Percentiles rank a stretch among this genome's conserved stretches.
phyloP scores from a whole-genome alignment of 305 asterid genomes.

The Lippia alba region DNA sequence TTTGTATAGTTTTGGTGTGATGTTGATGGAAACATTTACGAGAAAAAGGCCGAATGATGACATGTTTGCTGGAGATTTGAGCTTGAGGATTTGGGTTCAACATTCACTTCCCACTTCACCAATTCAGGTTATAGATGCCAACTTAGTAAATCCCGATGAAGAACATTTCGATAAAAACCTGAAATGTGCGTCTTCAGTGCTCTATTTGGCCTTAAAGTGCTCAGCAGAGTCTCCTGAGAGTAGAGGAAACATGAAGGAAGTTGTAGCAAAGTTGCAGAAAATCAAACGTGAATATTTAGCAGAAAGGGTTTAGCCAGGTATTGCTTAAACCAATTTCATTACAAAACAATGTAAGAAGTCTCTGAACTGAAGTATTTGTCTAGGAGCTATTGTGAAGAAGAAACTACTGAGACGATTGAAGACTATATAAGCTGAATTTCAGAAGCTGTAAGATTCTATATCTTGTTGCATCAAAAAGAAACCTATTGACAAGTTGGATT shows the following conservation, averaged over 20 bases:
- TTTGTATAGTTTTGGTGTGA: constrained; percentile 15
- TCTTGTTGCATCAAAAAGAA: no score
- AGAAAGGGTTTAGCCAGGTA: no score
- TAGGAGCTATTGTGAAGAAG: no score
- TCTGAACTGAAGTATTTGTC: no score
- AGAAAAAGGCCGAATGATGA: constrained; percentile 20
- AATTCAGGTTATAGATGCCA: constrained; percentile 23
- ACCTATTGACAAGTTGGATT: no score
- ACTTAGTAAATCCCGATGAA: constrained; percentile 2
- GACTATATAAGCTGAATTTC: no score
- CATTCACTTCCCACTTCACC: constrained; percentile 7
- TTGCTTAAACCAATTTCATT: no score
- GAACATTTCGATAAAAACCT: neutral
- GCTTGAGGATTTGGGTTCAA: constrained; percentile 16
- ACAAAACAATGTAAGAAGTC: no score
- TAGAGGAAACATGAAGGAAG: constrained; percentile 30
- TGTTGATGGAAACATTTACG: constrained; percentile 25
- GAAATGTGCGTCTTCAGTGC: neutral
- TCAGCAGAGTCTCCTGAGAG: constrained; percentile 9
- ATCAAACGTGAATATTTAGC: constrained; percentile 8
- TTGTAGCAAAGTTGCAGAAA: constrained; percentile 8
- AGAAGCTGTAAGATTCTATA: no score
- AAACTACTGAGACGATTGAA: no score
- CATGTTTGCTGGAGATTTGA: constrained; percentile 20
- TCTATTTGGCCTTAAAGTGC: constrained; percentile 28